Evolutionary conservation across 352 stramenopile genomes (phyloP).

Genomic region (Phytophthora crassamura): DNA sequence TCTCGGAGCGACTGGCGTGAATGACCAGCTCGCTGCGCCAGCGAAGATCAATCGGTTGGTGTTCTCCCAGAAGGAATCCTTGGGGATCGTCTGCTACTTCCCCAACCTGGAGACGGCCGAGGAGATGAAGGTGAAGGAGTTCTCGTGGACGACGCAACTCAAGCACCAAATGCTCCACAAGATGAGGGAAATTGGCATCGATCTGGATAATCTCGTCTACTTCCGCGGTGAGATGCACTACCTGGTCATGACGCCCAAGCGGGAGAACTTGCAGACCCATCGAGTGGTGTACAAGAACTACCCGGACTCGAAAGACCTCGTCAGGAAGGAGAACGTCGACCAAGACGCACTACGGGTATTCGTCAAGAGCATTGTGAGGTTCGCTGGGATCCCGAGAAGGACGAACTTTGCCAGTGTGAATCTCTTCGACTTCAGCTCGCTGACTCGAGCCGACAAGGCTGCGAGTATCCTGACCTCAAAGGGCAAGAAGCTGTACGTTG

Average conservation of each 20-base stretch:
- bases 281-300: constrained; percentile 68
- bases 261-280: constrained; percentile 61
- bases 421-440: constrained; percentile 82
- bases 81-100: constrained; percentile 84
- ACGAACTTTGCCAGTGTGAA: constrained; percentile 60
- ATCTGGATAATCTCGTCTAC: constrained; percentile 85
- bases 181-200: constrained; percentile 62
- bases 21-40: constrained; percentile 59
- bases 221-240: constrained; percentile 88
- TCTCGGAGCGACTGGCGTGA: constrained; percentile 58
- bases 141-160: constrained; percentile 80
- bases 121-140: constrained; percentile 70
- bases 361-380: constrained; percentile 61
- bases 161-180: constrained; percentile 75
- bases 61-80: constrained; percentile 72
- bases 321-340: constrained; percentile 63
- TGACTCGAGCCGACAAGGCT: constrained; percentile 67
- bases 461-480: constrained; percentile 57
- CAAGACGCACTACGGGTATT: constrained; percentile 51
- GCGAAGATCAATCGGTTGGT: constrained; percentile 74
- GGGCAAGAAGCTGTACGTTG: constrained; percentile 74
- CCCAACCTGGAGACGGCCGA: constrained; percentile 65
- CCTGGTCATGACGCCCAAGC: constrained; percentile 80
- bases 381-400: constrained; percentile 66
- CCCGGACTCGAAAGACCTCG: constrained; percentile 54